Conservation (phyloP, 1,284 basidiomycete species). For the Malassezia brasiliensis region DNA sequence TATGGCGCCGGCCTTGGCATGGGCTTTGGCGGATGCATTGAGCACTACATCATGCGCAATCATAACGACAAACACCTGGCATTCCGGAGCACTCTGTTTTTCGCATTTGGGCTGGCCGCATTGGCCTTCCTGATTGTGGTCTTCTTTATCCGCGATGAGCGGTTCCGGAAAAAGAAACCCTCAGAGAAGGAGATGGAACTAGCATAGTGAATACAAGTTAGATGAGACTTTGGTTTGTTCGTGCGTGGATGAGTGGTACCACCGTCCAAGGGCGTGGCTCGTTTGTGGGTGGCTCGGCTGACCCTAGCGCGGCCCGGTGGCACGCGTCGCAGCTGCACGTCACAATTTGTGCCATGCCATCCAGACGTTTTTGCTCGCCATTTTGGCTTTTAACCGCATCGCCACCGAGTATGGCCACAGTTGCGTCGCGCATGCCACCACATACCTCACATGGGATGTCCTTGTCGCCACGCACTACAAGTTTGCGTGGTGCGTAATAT, state of each 20-base stretch:
- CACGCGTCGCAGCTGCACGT: constrained; percentile 12
- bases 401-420: constrained; percentile 11
- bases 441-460: constrained; percentile 11
- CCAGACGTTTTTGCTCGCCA: background rate
- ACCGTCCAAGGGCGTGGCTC: background rate
- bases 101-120: background rate
- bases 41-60: constrained; percentile 18
- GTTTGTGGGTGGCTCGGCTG: background rate
- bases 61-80: background rate
- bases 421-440: constrained; percentile 11
- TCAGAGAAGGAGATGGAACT: background rate
- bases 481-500: constrained; percentile 10
- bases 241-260: background rate
- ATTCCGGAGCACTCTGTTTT: background rate
- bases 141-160: background rate
- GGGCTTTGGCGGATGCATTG: constrained; percentile 31
- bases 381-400: background rate
- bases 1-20: constrained; percentile 32
- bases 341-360: constrained; percentile 12
- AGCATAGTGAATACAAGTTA: too few species aligned
- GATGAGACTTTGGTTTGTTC: too few species aligned
- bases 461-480: background rate
- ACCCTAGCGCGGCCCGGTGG: constrained; percentile 1
- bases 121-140: background rate
- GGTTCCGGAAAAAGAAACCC: background rate